Evolutionary conservation across 306 rosid species (phyloP).

Genomic region (Pyrus bretschneideri): DNA sequence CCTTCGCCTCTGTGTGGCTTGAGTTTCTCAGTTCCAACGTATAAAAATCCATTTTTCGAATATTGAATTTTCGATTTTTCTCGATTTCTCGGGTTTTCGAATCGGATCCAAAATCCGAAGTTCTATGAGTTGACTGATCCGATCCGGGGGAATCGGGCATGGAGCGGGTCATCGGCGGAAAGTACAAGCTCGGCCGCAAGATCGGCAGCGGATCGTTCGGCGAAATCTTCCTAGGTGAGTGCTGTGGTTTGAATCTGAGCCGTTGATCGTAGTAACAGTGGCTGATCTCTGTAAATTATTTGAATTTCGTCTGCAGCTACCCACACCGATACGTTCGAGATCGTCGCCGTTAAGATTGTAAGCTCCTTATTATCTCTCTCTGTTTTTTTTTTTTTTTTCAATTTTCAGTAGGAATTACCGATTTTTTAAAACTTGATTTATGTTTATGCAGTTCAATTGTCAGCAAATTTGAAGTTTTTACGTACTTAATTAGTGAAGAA

Average conservation of each 20-base stretch:
- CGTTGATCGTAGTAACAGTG: background rate
- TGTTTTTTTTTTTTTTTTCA: background rate
- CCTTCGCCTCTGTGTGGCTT: conserved; percentile 23
- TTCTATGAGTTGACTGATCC: conserved; percentile 30
- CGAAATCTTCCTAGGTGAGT: conserved; percentile 80
- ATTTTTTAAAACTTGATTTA: background rate
- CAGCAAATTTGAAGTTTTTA: background rate
- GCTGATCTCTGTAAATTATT: conserved; percentile 6
- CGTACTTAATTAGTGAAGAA: background rate
- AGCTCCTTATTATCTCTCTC: conserved; percentile 18
- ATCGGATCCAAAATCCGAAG: conserved; percentile 9
- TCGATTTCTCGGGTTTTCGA: background rate
- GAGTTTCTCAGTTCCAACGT: conserved; percentile 3
- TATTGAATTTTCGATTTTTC: background rate
- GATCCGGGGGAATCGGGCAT: conserved; percentile 29
- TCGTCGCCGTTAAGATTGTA: conserved; percentile 91
- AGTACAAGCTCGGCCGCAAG: conserved; percentile 92
- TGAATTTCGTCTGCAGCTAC: conserved; percentile 50
- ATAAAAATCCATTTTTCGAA: background rate
- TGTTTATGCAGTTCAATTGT: background rate
- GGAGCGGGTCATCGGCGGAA: conserved; percentile 81
- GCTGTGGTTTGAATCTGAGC: background rate
- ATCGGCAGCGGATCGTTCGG: conserved; percentile 99
- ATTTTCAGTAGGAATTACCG: background rate
- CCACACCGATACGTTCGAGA: conserved; percentile 81